A percentile compares a stretch with the other conserved stretches of the same genome.
Evolutionary conservation across 495 filamentous ascomycete species (phyloP).

Genomic region (Daldinia bambusicola): DNA sequence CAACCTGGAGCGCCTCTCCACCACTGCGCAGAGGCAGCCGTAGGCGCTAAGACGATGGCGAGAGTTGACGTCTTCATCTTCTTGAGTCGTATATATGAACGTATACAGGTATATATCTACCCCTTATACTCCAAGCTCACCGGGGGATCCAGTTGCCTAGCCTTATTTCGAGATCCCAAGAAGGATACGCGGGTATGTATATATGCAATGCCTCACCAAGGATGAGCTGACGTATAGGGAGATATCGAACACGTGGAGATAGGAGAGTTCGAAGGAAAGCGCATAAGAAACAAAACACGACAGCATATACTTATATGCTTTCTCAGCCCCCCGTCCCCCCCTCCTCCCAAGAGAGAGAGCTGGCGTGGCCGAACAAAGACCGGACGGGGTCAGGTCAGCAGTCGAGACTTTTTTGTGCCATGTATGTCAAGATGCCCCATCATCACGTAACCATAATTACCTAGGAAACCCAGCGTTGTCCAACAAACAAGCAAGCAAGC

Average conservation of each 20-base stretch:
- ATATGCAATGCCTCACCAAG: not conserved
- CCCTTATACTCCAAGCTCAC: not conserved
- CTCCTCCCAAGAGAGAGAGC: too few species aligned
- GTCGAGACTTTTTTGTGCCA: slow-evolving; percentile 32
- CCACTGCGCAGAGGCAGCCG: slow-evolving; percentile 49
- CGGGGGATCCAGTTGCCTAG: not conserved
- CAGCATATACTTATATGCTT: slow-evolving; percentile 38
- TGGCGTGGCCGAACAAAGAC: slow-evolving; percentile 35
- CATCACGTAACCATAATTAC: slow-evolving; percentile 18
- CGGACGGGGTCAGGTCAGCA: slow-evolving; percentile 32
- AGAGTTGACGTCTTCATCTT: slow-evolving; percentile 44
- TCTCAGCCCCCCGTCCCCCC: not conserved
- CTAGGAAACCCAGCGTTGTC: too few species aligned
- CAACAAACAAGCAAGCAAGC: slow-evolving; percentile 5
- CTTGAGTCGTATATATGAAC: slow-evolving; percentile 9
- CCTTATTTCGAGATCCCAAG: not conserved
- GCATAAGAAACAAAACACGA: slow-evolving; percentile 9
- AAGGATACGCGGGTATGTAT: not conserved
- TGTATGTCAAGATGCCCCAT: slow-evolving; percentile 13
- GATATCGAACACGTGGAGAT: slow-evolving; percentile 10
- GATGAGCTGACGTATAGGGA: not conserved
- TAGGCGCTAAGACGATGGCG: slow-evolving; percentile 32
- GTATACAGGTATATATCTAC: not conserved
- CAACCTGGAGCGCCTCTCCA: slow-evolving; percentile 57
- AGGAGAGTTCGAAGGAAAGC: not conserved